phyloP scores from a whole-genome alignment of 2,329 filamentous ascomycete genomes.

The Aciculosporium take region DNA sequence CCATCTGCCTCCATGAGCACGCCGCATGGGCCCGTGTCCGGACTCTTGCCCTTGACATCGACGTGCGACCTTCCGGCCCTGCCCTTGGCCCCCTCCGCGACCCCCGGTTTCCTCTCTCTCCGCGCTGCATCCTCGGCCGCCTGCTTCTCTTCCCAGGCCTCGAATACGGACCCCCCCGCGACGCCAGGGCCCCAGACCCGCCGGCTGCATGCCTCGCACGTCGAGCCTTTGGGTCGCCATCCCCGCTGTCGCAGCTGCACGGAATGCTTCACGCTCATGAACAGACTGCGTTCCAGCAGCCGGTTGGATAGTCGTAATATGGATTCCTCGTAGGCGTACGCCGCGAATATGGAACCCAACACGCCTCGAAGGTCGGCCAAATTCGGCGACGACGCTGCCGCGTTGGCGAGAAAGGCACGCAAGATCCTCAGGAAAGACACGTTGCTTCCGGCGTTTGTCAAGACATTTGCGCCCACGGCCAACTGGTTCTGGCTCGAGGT shows the following conservation, averaged over 20 bases:
- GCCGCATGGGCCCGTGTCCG: slow-evolving; percentile 26
- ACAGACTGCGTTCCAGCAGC: slow-evolving; percentile 78
- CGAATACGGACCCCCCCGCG: slow-evolving; percentile 55
- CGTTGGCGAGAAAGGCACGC: slow-evolving; percentile 73
- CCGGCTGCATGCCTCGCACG: slow-evolving; percentile 72
- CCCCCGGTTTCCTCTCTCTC: slow-evolving; percentile 26
- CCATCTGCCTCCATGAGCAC: slow-evolving; percentile 22
- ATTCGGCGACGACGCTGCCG: slow-evolving; percentile 68
- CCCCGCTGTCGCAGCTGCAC: slow-evolving; percentile 65
- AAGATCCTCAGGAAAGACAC: slow-evolving; percentile 79
- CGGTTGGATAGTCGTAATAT: slow-evolving; percentile 74
- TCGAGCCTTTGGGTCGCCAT: slow-evolving; percentile 76
- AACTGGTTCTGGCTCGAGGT: slow-evolving; percentile 40
- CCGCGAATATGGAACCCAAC: slow-evolving; percentile 78
- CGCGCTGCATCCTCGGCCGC: slow-evolving; percentile 31
- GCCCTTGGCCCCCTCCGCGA: slow-evolving; percentile 24
- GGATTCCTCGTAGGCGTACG: slow-evolving; percentile 89
- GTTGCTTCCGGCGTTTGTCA: slow-evolving; percentile 34
- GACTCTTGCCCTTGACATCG: slow-evolving; percentile 30
- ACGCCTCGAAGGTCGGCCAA: slow-evolving; percentile 77
- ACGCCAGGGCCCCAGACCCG: slow-evolving; percentile 83
- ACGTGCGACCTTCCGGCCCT: slow-evolving; percentile 17
- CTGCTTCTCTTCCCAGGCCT: slow-evolving; percentile 60
- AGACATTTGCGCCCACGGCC: slow-evolving; percentile 19
- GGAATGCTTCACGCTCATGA: slow-evolving; percentile 65